Base-by-base conservation (phyloP, 345 rosid genomes). In the Sonneratia alba region DNA sequence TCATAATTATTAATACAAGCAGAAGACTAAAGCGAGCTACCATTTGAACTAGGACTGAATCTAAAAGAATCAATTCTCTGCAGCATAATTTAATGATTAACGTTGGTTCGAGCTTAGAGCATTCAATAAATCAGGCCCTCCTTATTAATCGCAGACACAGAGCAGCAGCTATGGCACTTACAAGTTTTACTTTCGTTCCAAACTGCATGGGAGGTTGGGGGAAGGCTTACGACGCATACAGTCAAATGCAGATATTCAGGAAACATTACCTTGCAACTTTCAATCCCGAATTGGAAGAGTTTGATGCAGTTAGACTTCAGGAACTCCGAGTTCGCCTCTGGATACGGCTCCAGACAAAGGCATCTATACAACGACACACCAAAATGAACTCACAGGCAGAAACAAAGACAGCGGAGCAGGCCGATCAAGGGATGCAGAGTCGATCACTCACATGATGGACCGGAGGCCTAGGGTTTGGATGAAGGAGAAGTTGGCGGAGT, bases 201-300 rank as follows among this genome's bases (percentile, higher is more conserved):
- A 40, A 40, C 43, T 4, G 43, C 1, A 40, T 8, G 9, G 9
- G 9, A 40, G 32, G 32, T 27, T 27, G 32, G 32, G 32, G 32
- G 32, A 27, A 27, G 51, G 56, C 43, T 10, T 24, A 27, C 51
- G 51, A 19, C 36, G 37, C 10, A 36, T 36, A 36, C 15, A 56
- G 12, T 67, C 72, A 59, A 62, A 68, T 48, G 72, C 10, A 40
- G 13, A 66, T 56, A 42, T 59, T 22, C 63, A 71, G 43, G 40
- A 57, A 38, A 49, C 40, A 65, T 24, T 37, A 92, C 99, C 97
- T 95, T 95, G 49, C 83, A 79, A 66, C 97, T 85, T 81, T 92
- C 93, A 81, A 95, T 95, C 57, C 90, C 99, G 73, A 91, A 92
- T 81, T 95, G 96, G 66, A 85, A 89, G 69, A 90, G 92, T 86